Base-by-base conservation (phyloP, 305 asterid species). In the Andrographis paniculata region DNA sequence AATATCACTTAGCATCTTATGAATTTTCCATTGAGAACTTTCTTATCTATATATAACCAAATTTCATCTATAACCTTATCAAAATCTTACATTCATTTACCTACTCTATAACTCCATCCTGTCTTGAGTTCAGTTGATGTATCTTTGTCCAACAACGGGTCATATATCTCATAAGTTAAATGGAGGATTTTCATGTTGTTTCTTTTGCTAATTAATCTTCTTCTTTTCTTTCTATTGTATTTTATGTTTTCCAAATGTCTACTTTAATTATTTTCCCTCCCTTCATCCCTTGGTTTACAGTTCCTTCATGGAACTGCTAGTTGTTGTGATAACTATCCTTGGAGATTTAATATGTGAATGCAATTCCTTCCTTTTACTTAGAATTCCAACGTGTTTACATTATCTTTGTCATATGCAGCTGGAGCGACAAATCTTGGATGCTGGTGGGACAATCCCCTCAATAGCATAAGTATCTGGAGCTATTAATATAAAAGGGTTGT, bases 351-450 rank as follows among this genome's bases (percentile, higher is more conserved):
- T n/a, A n/a, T n/a, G n/a, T n/a, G n/a, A n/a, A n/a, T n/a, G n/a
- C n/a, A n/a, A n/a, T n/a, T n/a, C n/a, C n/a, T n/a, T n/a, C n/a
- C n/a, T n/a, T n/a, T n/a, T n/a, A n/a, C n/a, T n/a, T n/a, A 27
- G 6, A 27, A 21, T 40, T 45, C 21, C 22, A 14, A 12, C 14
- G 7, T 0, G 21, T 42, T 17, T 44, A 9, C 21, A 17, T 19
- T 9, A 9, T 2, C n/a, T 39, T 16, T 42, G 9, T 33, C 39
- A 20, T 57, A 43, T 77, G 80, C 59, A 88, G 97, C 71, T 88
- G 54, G 95, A 84, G 70, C 76, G 72, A 46, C 82, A 81, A 63
- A 88, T 88, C 66, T n/a, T 79, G 75, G 82, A 78, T 52, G 92
- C 86, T n/a, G 95, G 95, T 6, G 97, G 94, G 55, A 53, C 66